These are phyloP conservation scores for Peziza echinospora DNA, from an alignment of 495 filamentous ascomycete genomes.

Conservation along the genomic window DNA sequence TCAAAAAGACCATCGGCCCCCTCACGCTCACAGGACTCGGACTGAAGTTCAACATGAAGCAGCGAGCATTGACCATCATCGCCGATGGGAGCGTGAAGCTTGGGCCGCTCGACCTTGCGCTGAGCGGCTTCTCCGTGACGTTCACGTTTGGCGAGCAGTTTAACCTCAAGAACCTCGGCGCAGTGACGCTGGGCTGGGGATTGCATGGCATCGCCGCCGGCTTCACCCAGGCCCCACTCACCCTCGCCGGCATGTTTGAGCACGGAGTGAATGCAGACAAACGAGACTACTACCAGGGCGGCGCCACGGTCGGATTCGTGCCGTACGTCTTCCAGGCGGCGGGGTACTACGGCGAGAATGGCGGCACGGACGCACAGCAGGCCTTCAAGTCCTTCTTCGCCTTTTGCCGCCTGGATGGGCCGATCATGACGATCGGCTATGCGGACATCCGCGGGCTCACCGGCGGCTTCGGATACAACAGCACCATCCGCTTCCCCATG, in stretches of 20 bases:
- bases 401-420: conserved; percentile 24
- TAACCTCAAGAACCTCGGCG: too few species aligned
- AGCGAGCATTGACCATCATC: conserved; percentile 18
- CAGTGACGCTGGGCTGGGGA: too few species aligned
- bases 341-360: conserved; percentile 21
- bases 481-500: conserved; percentile 16
- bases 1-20: conserved; percentile 18
- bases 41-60: conserved; percentile 17
- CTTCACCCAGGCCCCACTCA: conserved; percentile 23
- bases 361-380: neutral
- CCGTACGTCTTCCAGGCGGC: conserved; percentile 23
- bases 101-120: conserved; percentile 21
- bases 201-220: conserved; percentile 21
- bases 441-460: conserved; percentile 22
- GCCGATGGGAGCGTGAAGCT: conserved; percentile 22
- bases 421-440: conserved; percentile 24
- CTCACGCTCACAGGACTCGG: conserved; percentile 18
- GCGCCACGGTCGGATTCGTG: conserved; percentile 20
- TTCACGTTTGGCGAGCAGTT: conserved; percentile 1
- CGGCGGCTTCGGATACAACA: conserved; percentile 29
- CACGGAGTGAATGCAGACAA: conserved; percentile 12
- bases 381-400: conserved; percentile 22
- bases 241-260: conserved; percentile 22
- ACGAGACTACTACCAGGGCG: conserved; percentile 21
- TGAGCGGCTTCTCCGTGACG: conserved; percentile 22